phyloP scores from a whole-genome alignment of 371 early-diverging fungal species.

The Mucor ambiguus region DNA sequence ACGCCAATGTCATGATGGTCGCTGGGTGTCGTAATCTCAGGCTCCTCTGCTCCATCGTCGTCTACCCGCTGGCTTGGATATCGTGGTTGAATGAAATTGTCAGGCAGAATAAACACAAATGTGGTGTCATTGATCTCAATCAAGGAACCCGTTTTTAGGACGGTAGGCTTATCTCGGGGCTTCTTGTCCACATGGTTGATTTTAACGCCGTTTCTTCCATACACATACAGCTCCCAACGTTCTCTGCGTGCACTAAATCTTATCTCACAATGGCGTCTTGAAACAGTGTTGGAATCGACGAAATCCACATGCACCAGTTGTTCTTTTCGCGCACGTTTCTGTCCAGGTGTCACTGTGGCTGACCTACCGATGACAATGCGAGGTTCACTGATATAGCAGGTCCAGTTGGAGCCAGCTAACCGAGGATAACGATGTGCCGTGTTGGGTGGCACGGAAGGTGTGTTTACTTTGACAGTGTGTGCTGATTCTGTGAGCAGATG shows the following conservation, averaged over 20 bases:
- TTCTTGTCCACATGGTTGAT: slow-evolving; percentile 35
- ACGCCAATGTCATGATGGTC: neutral
- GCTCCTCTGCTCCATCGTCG: slow-evolving; percentile 1
- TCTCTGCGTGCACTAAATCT: slow-evolving; percentile 26
- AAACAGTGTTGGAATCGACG: slow-evolving; percentile 37
- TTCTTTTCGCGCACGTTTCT: neutral
- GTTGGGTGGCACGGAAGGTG: slow-evolving; percentile 28
- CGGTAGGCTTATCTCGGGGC: slow-evolving; percentile 25
- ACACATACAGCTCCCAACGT: slow-evolving; percentile 44
- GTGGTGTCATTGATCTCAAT: slow-evolving; percentile 39
- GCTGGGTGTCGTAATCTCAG: neutral
- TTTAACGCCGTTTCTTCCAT: slow-evolving; percentile 46
- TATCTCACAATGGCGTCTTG: slow-evolving; percentile 48
- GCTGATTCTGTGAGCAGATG: slow-evolving; percentile 38
- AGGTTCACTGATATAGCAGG: slow-evolving; percentile 40
- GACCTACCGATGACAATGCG: slow-evolving; percentile 41
- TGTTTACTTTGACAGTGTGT: slow-evolving; percentile 32
- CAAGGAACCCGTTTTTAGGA: slow-evolving; percentile 32
- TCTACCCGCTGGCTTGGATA: neutral
- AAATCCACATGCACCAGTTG: slow-evolving; percentile 39
- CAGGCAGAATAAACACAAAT: slow-evolving; percentile 45
- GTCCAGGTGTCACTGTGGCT: neutral
- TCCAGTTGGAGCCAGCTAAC: slow-evolving; percentile 46
- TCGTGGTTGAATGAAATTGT: slow-evolving; percentile 5
- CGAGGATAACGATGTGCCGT: slow-evolving; percentile 41